These are phyloP conservation scores for Erodium moschatum DNA, from an alignment of 441 rosid genomes.

Conservation along the genomic window DNA sequence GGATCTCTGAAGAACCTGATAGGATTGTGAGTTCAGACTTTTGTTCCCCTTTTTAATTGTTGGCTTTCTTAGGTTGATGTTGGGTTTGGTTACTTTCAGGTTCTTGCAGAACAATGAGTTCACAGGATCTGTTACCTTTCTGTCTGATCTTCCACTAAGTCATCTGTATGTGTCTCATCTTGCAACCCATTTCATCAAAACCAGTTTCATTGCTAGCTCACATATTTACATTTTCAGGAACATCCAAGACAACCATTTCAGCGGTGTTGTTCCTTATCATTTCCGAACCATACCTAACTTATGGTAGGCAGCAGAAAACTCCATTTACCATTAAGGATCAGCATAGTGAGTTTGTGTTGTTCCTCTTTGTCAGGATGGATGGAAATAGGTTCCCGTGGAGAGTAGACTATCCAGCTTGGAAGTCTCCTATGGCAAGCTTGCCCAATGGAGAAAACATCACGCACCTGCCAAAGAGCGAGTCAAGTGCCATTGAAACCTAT, in stretches of 20 bases:
- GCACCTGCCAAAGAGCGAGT: slow-evolving; percentile 53
- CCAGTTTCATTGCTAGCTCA: slow-evolving; percentile 20
- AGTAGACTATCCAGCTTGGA: slow-evolving; percentile 67
- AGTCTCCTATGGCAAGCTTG: slow-evolving; percentile 49
- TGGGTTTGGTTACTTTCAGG: slow-evolving; percentile 33
- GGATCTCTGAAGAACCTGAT: slow-evolving; percentile 60
- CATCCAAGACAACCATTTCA: slow-evolving; percentile 66
- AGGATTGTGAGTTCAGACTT: slow-evolving; percentile 51
- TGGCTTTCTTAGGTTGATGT: not conserved
- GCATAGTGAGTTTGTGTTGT: slow-evolving; percentile 10
- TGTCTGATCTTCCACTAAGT: slow-evolving; percentile 61
- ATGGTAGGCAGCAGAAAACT: slow-evolving; percentile 41
- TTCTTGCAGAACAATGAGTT: slow-evolving; percentile 75
- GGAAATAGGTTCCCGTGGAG: slow-evolving; percentile 59
- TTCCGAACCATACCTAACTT: slow-evolving; percentile 77
- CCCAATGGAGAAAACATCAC: slow-evolving; percentile 42
- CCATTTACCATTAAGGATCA: slow-evolving; percentile 12
- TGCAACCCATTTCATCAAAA: slow-evolving; percentile 12
- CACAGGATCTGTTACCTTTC: slow-evolving; percentile 83
- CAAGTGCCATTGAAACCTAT: slow-evolving; percentile 65
- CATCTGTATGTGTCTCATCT: slow-evolving; percentile 49
- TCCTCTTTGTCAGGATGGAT: slow-evolving; percentile 53
- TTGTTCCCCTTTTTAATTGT: not conserved
- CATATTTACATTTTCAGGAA: slow-evolving; percentile 43
- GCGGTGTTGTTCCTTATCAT: slow-evolving; percentile 74